Percentiles rank a stretch among this genome's conserved stretches.
These are phyloP conservation scores for Sisymbrium altissimum DNA, from an alignment of 345 rosid genomes.

Conservation along the genomic window DNA sequence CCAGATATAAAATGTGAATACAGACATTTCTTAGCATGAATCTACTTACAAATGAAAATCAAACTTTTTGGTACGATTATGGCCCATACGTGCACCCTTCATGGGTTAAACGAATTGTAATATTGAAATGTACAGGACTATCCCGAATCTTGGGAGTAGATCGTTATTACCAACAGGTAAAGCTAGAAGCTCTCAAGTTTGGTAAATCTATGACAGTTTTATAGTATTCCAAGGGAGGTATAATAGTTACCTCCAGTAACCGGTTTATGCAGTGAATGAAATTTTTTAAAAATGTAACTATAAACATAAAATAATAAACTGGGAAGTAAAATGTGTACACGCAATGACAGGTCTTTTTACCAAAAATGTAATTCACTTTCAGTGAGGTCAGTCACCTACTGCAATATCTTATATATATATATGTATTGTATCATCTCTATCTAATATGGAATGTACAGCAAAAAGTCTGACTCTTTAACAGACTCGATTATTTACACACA, in stretches of 20 bases:
- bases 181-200: background rate
- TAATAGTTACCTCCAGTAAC: background rate
- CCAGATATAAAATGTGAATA: background rate
- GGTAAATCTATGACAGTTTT: background rate
- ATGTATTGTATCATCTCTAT: background rate
- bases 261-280: background rate
- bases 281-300: background rate
- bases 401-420: slow-evolving; percentile 14
- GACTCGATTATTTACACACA: background rate
- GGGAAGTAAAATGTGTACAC: slow-evolving; percentile 17
- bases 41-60: background rate
- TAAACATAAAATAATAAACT: background rate
- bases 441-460: background rate
- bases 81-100: background rate
- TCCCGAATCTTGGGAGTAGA: background rate
- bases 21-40: background rate
- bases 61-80: background rate
- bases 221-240: background rate
- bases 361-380: slow-evolving; percentile 14
- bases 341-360: slow-evolving; percentile 23
- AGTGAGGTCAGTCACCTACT: slow-evolving; percentile 28
- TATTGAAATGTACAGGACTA: background rate
- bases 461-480: background rate
- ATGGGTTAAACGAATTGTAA: background rate
- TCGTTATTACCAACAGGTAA: background rate